A percentile compares a stretch with the other conserved stretches of the same genome.
These are phyloP conservation scores for Aureobasidium melanogenum DNA, from an alignment of 2,329 filamentous ascomycete species.

Conservation along the genomic window DNA sequence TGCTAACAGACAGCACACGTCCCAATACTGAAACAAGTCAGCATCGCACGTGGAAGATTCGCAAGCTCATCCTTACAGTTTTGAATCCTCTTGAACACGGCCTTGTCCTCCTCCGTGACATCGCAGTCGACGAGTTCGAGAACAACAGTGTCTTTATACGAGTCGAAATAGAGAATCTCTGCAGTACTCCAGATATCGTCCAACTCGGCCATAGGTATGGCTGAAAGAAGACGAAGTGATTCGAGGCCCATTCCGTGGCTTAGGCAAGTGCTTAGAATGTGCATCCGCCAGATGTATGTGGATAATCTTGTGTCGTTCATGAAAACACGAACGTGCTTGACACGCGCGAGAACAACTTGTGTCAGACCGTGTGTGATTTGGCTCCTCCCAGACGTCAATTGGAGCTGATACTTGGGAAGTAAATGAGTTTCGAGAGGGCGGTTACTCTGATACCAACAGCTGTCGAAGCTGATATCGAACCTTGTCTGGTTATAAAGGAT, in stretches of 20 bases:
- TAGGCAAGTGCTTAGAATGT: background rate
- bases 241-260: background rate
- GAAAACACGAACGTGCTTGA: background rate
- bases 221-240: background rate
- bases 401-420: background rate
- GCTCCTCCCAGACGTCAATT: background rate
- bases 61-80: background rate
- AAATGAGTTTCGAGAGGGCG: too few species aligned
- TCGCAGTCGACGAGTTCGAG: background rate
- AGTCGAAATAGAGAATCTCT: background rate
- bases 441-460: background rate
- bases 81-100: background rate
- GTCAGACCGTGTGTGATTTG: background rate
- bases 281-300: too few species aligned
- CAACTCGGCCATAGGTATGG: rapidly evolving
- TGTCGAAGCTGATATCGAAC: background rate
- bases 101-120: background rate
- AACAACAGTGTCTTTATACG: background rate
- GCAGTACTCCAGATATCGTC: background rate
- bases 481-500: background rate
- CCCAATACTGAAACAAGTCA: background rate
- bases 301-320: background rate
- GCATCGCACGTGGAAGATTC: background rate
- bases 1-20: background rate
- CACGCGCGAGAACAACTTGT: background rate